Percentiles rank a stretch among this genome's conserved stretches.
Conservation (phyloP, 805 yeast species). For the Geotrichum ghanense region DNA sequence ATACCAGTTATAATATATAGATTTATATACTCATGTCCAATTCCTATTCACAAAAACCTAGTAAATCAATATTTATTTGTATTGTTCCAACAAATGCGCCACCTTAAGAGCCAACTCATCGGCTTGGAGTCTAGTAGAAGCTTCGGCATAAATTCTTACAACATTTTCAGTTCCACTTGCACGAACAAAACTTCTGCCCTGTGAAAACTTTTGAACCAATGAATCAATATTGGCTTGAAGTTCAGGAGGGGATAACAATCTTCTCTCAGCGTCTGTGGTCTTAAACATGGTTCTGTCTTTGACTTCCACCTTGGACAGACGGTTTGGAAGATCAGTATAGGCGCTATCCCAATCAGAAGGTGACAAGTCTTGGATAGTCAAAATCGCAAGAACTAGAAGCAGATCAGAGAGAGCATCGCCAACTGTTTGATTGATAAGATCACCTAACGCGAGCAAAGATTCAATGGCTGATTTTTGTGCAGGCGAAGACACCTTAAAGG, state of each 20-base stretch:
- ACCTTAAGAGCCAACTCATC: constrained; percentile 31
- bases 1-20: too few species aligned
- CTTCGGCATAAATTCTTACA: constrained; percentile 91
- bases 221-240: constrained; percentile 64
- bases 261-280: constrained; percentile 87
- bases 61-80: constrained; percentile 3
- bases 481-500: constrained; percentile 29
- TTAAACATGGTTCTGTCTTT: constrained; percentile 67
- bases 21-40: too few species aligned
- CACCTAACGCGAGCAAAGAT: constrained; percentile 48
- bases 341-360: constrained; percentile 66
- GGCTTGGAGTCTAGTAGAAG: constrained; percentile 40
- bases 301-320: constrained; percentile 69
- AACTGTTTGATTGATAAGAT: constrained; percentile 89
- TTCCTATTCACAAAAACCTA: too few species aligned
- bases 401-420: constrained; percentile 97
- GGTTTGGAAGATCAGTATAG: constrained; percentile 81
- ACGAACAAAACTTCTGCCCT: constrained; percentile 84
- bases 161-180: constrained; percentile 98
- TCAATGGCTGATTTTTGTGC: constrained; percentile 39
- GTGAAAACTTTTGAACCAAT: constrained; percentile 39
- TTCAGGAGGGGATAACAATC: constrained; percentile 63
- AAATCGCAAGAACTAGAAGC: constrained; percentile 59
- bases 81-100: constrained; percentile 15
- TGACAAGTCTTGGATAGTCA: constrained; percentile 41